Evolutionary conservation across 768 basidiomycete species (phyloP).

Genomic region (Boletus barrowsii): DNA sequence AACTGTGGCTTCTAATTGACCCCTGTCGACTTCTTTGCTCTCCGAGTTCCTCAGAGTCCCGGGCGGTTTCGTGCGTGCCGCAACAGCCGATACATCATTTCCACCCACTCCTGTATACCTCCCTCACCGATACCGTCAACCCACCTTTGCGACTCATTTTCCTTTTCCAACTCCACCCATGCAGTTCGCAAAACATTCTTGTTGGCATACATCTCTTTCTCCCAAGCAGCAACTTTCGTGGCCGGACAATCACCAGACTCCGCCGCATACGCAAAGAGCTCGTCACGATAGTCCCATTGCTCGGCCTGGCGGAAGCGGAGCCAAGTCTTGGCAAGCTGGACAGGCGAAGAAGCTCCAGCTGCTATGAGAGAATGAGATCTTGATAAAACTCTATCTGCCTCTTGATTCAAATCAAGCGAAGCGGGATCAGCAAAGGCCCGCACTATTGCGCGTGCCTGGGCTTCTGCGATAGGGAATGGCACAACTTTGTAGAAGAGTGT

Average conservation of each 20-base stretch:
- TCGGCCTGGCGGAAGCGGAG: conserved; percentile 46
- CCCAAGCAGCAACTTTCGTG: conserved; percentile 51
- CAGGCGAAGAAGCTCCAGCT: conserved; percentile 32
- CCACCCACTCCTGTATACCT: conserved; percentile 61
- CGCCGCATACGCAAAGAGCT: conserved; percentile 48
- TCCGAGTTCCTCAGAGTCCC: not conserved
- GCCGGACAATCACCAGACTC: conserved; percentile 28
- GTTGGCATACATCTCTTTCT: conserved; percentile 49
- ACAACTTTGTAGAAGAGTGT: conserved; percentile 56
- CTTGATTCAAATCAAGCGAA: conserved; percentile 46
- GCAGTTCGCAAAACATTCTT: conserved; percentile 47
- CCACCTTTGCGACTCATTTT: conserved; percentile 58
- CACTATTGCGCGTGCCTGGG: conserved; percentile 65
- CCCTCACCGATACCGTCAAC: conserved; percentile 59
- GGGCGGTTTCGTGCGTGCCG: conserved; percentile 5
- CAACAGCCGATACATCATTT: conserved; percentile 38
- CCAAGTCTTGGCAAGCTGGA: conserved; percentile 53
- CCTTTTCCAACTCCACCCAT: conserved; percentile 58
- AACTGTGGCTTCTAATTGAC: no score
- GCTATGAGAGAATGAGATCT: conserved; percentile 44
- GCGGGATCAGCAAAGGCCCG: conserved; percentile 52
- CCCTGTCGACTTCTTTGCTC: not conserved
- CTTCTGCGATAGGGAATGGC: conserved; percentile 78
- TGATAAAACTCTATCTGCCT: conserved; percentile 46
- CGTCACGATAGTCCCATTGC: conserved; percentile 69